A percentile compares a stretch with the other conserved stretches of the same genome.
phyloP scores from a whole-genome alignment of 139 green algal genomes.

The Chlorella sp. region DNA sequence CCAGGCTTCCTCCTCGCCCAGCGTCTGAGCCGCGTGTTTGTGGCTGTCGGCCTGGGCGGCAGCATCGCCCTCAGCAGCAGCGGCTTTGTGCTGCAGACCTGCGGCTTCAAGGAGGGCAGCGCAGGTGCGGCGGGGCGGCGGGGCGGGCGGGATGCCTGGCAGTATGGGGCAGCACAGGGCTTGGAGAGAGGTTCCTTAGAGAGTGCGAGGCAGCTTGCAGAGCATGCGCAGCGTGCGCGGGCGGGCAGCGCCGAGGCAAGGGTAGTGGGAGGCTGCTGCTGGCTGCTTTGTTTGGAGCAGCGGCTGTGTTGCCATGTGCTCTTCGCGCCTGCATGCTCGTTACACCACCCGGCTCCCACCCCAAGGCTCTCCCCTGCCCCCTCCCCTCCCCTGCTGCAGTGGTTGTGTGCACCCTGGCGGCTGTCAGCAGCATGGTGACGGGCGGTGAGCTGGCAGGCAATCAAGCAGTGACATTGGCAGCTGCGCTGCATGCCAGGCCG shows the following conservation, averaged over 20 bases:
- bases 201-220: too few species aligned
- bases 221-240: background rate
- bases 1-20: conserved; percentile 75
- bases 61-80: conserved; percentile 65
- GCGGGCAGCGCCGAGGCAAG: background rate
- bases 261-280: background rate
- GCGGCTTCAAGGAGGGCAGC: conserved; percentile 85
- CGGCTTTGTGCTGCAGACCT: conserved; percentile 86
- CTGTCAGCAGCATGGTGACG: conserved; percentile 80
- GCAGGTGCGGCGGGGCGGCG: conserved; percentile 22
- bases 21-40: conserved; percentile 52
- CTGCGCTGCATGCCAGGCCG: too few species aligned
- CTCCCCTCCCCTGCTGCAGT: conserved; percentile 39
- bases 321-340: background rate
- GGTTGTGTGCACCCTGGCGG: conserved; percentile 85
- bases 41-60: conserved; percentile 67
- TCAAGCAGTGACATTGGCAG: too few species aligned
- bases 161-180: background rate
- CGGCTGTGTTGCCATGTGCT: background rate
- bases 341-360: too few species aligned
- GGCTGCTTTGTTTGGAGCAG: background rate
- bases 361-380: background rate
- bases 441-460: conserved; percentile 34
- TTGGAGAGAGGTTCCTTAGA: background rate
- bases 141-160: background rate